Conservation (phyloP, 345 rosid species). For the Theobroma cacao region DNA sequence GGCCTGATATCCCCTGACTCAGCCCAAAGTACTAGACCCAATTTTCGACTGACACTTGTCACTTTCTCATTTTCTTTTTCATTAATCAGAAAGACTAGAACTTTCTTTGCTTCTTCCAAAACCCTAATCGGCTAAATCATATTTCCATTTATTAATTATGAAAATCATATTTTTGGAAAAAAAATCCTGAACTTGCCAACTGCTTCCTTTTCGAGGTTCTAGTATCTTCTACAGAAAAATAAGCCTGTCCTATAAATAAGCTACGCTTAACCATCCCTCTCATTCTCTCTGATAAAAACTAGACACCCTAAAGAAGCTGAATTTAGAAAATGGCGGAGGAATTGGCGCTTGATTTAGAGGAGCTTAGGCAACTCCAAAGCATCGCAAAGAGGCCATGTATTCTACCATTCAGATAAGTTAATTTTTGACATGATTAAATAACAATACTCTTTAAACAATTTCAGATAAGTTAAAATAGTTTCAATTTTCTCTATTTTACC, state of each 20-base stretch:
- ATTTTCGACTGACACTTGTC: background rate
- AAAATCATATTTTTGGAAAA: background rate
- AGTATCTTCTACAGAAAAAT: background rate
- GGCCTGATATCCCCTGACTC: background rate
- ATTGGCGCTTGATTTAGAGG: constrained; percentile 61
- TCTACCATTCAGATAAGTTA: no score
- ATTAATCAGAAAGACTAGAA: background rate
- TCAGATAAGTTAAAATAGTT: no score
- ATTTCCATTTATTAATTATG: background rate
- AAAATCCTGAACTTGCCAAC: background rate
- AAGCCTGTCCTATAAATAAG: no score
- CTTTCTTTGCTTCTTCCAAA: background rate
- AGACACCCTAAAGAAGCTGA: no score
- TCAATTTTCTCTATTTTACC: no score
- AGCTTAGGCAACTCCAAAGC: constrained; percentile 67
- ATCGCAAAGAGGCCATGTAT: constrained; percentile 77
- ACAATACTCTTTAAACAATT: no score
- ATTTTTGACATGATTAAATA: no score
- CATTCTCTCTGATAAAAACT: background rate
- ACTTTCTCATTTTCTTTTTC: background rate
- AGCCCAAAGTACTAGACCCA: background rate
- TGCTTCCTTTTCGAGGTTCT: background rate
- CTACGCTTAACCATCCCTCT: background rate
- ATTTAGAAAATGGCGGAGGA: constrained; percentile 64
- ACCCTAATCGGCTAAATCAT: background rate